Percentiles rank a stretch among this genome's conserved stretches.
phyloP scores from a whole-genome alignment of 202 grass and related monocot genomes.

The Schoenoplectus tabernaemontani region DNA sequence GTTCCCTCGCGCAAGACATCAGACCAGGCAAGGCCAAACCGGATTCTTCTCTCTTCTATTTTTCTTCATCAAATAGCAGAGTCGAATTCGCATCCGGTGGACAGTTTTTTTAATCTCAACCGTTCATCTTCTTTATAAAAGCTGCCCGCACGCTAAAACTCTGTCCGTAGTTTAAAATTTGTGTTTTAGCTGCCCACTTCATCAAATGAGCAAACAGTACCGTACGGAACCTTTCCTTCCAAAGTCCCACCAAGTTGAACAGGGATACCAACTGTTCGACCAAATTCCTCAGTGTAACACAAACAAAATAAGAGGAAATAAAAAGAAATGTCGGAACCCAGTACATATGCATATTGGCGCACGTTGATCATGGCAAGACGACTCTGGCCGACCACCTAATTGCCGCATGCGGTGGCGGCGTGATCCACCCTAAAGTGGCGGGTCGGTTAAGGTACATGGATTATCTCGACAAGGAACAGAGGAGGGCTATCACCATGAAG shows the following conservation, averaged over 20 bases:
- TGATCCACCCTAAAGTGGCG: constrained; percentile 75
- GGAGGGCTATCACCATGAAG: constrained; percentile 92
- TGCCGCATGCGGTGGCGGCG: constrained; percentile 63
- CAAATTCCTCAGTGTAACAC: not conserved
- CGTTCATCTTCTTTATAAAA: no score
- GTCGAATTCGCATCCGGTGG: no score
- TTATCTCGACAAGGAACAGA: constrained; percentile 92
- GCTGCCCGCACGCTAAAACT: no score
- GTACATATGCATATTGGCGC: constrained; percentile 89
- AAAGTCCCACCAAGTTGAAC: not conserved
- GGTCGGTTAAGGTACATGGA: constrained; percentile 83
- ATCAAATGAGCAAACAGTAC: no score
- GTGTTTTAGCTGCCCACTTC: no score
- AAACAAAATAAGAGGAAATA: not conserved
- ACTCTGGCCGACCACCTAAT: constrained; percentile 93
- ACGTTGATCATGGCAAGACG: constrained; percentile 90
- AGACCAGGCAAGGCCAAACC: not conserved
- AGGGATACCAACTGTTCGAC: not conserved
- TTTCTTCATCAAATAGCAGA: not conserved
- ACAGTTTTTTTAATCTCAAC: no score
- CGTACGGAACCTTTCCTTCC: not conserved
- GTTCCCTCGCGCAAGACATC: not conserved
- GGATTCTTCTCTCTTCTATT: not conserved
- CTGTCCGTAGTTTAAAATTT: no score
- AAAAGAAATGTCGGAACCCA: not conserved